Evolutionary conservation across 1,284 basidiomycete species (phyloP).

Genomic region (Rhodotorula sp.): DNA sequence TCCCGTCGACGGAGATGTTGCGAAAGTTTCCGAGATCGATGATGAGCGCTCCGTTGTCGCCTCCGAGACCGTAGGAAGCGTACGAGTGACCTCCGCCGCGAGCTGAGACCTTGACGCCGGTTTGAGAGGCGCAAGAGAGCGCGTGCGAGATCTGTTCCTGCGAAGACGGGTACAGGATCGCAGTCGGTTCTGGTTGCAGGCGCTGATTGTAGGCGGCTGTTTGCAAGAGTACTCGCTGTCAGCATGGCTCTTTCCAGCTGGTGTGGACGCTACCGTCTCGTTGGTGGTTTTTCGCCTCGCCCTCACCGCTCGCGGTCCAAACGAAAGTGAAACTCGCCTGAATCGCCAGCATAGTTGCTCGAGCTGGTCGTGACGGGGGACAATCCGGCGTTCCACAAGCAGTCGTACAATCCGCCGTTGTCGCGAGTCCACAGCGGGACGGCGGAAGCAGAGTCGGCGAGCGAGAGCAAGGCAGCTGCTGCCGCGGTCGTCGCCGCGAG

Average conservation of each 20-base stretch:
- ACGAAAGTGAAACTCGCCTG: neutral
- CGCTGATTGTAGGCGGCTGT: conserved; percentile 49
- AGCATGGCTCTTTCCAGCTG: neutral
- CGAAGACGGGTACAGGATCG: conserved; percentile 45
- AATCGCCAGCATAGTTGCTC: neutral
- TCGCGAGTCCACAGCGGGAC: neutral
- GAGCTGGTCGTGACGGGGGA: conserved; percentile 3
- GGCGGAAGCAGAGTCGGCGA: neutral
- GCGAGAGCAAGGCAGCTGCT: neutral
- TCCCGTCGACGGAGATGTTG: conserved; percentile 29
- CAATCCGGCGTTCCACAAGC: conserved; percentile 6
- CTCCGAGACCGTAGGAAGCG: conserved; percentile 46
- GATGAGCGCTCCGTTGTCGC: conserved; percentile 45
- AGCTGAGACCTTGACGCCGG: conserved; percentile 44
- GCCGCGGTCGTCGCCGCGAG: neutral
- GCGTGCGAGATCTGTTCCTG: conserved; percentile 43
- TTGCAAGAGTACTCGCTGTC: neutral
- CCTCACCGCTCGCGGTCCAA: too few relatives aligned
- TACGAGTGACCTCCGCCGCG: conserved; percentile 50
- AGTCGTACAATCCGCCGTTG: neutral
- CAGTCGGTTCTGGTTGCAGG: conserved; percentile 47
- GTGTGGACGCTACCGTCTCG: neutral
- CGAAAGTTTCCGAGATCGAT: conserved; percentile 39
- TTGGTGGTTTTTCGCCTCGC: too few relatives aligned
- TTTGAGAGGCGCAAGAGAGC: conserved; percentile 43